Conservation (phyloP, 2,329 filamentous ascomycete genomes). For the Dactylellina parvicollis region DNA sequence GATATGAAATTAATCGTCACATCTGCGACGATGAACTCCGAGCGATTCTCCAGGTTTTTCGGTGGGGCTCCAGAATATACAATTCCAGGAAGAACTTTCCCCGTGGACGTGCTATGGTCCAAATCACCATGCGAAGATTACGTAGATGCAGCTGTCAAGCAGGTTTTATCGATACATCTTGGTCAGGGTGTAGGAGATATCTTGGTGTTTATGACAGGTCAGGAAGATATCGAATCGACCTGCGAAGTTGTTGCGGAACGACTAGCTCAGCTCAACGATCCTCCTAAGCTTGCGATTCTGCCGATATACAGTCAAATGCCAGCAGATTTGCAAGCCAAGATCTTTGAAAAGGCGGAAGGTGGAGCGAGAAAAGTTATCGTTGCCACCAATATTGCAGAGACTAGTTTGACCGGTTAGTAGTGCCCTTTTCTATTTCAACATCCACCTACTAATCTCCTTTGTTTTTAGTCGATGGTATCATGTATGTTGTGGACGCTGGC, state of each 20-base stretch:
- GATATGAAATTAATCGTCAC: constrained; percentile 97
- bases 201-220: constrained; percentile 98
- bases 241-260: constrained; percentile 92
- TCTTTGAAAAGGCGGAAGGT: constrained; percentile 89
- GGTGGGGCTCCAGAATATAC: constrained; percentile 95
- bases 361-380: constrained; percentile 97
- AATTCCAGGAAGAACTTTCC: constrained; percentile 95
- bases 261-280: constrained; percentile 87
- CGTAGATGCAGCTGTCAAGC: constrained; percentile 94
- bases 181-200: constrained; percentile 94
- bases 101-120: constrained; percentile 95
- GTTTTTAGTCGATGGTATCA: constrained; percentile 84
- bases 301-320: constrained; percentile 99
- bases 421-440: neutral
- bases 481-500: constrained; percentile 96
- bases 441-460: neutral
- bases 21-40: constrained; percentile 97
- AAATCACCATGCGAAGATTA: constrained; percentile 96
- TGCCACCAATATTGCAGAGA: constrained; percentile 98
- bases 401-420: constrained; percentile 76
- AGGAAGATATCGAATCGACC: constrained; percentile 97
- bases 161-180: constrained; percentile 93
- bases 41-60: constrained; percentile 94
- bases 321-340: constrained; percentile 95
- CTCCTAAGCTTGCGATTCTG: constrained; percentile 90